Evolutionary conservation across 352 stramenopile species (phyloP).

Genomic region (Elongisporangium prolatum): DNA sequence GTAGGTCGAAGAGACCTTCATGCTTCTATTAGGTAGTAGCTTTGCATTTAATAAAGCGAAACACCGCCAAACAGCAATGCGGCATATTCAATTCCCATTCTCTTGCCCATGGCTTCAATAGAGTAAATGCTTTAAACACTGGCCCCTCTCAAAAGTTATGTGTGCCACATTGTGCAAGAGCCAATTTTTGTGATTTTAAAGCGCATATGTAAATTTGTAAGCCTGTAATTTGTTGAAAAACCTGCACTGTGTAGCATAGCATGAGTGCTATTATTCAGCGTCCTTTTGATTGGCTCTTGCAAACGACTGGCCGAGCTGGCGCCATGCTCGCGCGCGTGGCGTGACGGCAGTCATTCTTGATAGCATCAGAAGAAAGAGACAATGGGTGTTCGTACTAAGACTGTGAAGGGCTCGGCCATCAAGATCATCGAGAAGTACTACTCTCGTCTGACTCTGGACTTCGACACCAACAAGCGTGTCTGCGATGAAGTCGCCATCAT

Average conservation of each 20-base stretch:
- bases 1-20: background rate
- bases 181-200: background rate
- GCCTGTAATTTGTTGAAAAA: too few relatives aligned
- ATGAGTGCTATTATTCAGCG: conserved; percentile 7
- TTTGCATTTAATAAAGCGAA: background rate
- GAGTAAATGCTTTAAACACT: background rate
- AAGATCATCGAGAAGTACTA: conserved; percentile 99
- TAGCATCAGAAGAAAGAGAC: conserved; percentile 40
- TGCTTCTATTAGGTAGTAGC: background rate
- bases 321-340: too few relatives aligned
- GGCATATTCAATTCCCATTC: background rate
- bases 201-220: conserved; percentile 21
- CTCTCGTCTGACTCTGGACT: conserved; percentile 98
- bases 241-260: background rate
- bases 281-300: background rate
- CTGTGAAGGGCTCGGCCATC: conserved; percentile 99
- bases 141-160: background rate
- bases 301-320: conserved; percentile 14
- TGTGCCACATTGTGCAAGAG: conserved; percentile 4
- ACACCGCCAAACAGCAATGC: background rate
- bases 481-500: conserved; percentile 98
- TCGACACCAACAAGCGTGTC: conserved; percentile 99
- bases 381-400: conserved; percentile 99
- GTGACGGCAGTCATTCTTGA: conserved; percentile 22
- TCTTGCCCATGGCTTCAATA: background rate